These are phyloP conservation scores for Dipsacomyces acuminosporus DNA, from an alignment of 371 early-diverging fungal genomes.

Conservation along the genomic window DNA sequence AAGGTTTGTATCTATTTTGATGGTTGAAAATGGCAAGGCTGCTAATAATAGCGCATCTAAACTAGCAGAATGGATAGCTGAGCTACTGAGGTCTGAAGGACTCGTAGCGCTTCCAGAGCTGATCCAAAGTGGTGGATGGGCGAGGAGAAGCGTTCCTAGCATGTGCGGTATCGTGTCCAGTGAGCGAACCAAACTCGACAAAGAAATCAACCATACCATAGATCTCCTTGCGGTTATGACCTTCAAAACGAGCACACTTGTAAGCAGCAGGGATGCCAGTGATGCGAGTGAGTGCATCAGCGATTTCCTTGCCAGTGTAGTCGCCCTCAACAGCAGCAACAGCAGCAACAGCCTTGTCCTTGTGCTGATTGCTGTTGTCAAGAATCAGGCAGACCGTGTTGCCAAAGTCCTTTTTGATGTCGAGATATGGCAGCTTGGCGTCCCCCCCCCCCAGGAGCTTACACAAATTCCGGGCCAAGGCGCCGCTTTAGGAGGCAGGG, in stretches of 20 bases:
- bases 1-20: too few species aligned
- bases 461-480: too few species aligned
- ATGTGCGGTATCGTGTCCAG: not conserved
- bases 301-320: not conserved
- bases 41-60: too few species aligned
- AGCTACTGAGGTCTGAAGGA: not conserved
- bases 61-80: too few species aligned
- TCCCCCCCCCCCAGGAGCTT: too few species aligned
- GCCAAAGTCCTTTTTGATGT: not conserved
- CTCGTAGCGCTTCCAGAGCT: conserved; percentile 4
- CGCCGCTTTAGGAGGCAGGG: too few species aligned
- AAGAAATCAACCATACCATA: conserved; percentile 3
- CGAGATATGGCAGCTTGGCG: not conserved
- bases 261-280: not conserved
- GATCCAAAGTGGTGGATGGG: conserved; percentile 1
- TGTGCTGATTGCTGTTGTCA: not conserved
- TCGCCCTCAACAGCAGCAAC: not conserved
- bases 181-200: conserved; percentile 1
- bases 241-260: not conserved
- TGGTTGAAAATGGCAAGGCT: too few species aligned
- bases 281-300: not conserved
- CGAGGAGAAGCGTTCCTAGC: not conserved
- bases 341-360: not conserved
- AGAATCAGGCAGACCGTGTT: not conserved
- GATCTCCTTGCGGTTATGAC: conserved; percentile 1